Base-by-base conservation (phyloP, 1,139 yeast species). In the Sugiyamaella neomexicana region DNA sequence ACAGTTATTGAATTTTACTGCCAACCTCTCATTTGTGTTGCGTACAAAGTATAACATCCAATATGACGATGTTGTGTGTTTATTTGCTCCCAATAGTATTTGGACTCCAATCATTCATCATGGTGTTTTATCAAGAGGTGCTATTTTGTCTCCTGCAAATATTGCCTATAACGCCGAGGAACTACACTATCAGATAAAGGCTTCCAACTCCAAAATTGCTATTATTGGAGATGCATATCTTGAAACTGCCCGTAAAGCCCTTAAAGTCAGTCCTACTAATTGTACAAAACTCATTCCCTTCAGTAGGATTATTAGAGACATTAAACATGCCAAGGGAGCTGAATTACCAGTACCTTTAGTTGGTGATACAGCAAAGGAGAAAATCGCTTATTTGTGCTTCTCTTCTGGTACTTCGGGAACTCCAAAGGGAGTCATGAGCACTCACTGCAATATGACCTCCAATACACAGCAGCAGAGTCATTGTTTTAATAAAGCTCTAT, bases 321-420 rank as follows among this genome's bases (percentile, higher is more conserved):
- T 59, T 15, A 49, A 45, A 12, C 46, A 41, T 10, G 52, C 57
- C 31, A 51, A 52, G 2, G 55, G 55, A 15, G 46, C 50, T 5
- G 55, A 50, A 32, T 20, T 37, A 4, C 59, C 60, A 2, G 39
- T 54, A 2, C 43, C 43, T 5, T 37, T 58, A n/a, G 52, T 59
- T 7, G 63, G 63, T 7, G 56, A 57, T 9, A 25, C 46, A 1
- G 59, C 58, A 20, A 47, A 48, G 16, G 51, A 55, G 7, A 65
- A 67, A 46, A 63, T 63, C 9, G 75, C 75, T 10, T 71, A 70
- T 57, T 68, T 69, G 55, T 72, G 75, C 59, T 87, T 86, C 68
- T 86, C 95, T 2, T 82, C 89, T 1, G 93, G 93, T 31, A 85
- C 93, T 12, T 82, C 89, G 1, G 91, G 91, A 9, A 68, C 76